Base-by-base conservation (phyloP, 1,284 basidiomycete species). In the Trichosporon coremiiforme region DNA sequence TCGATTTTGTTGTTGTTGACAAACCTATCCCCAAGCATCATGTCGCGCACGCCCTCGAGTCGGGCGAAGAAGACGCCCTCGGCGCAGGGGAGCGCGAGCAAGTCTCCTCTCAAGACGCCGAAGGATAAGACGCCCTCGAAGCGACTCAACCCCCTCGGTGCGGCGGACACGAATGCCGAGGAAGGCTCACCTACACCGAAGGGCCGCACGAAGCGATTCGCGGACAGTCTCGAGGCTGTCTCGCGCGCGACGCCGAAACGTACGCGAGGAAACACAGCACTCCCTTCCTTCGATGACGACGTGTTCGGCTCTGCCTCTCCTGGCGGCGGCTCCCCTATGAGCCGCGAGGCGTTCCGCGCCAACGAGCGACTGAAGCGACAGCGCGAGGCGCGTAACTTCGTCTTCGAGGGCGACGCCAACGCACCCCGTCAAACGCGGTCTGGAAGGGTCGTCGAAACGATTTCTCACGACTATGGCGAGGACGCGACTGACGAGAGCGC, bases 321-420 rank as follows among this genome's bases (percentile, higher is more conserved):
- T 13, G 36, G 10, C 9, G 17, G 15, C 17, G 41, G 12, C 17
- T 13, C 10, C 7, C 60, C 70, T 12, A 64, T 76, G 12, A 74
- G 77, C 10, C 68, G 76, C 13, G 79, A 81, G 57, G 72, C 73
- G 2, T 83, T 84, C 65, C 71, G 77, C 12, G 75, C 77, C 13
- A 84, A 84, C 69, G 83, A 84, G 73, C 71, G 75, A 5, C 64
- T 80, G 36, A 71, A 74, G 29, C 68, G 76, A 29, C 78, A 80
- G 66, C 75, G 80, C 47, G 81, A 83, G 72, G 83, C 83, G 35
- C 74, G 83, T 20, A 83, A 83, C 68, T 84, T 82, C 68, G 73
- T 74, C 4, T 83, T 77, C 70, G 75, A 79, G 63, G 82, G 82
- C 5, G 80, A 82, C 66, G 78, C 74, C 5, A 71, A 75, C 66